A percentile compares a stretch with the other conserved stretches of the same genome.
Evolutionary conservation across 2,329 filamentous ascomycete genomes (phyloP).

Genomic region (Pyricularia grisea): DNA sequence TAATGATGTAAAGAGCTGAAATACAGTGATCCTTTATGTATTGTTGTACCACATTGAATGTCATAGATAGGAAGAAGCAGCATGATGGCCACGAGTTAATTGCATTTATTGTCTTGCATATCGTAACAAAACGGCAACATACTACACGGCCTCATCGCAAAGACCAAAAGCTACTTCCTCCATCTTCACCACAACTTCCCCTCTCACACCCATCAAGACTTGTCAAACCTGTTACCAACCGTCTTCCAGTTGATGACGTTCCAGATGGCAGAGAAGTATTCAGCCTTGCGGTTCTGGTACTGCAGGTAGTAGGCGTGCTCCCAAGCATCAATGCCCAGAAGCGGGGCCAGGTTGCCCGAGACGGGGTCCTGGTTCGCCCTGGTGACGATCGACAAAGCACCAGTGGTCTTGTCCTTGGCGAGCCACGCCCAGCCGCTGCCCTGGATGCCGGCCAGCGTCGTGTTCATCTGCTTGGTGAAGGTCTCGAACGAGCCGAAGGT

Average conservation of each 20-base stretch:
- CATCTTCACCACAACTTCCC: neutral
- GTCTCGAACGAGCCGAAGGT: constrained; percentile 58
- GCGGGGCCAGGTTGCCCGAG: constrained; percentile 68
- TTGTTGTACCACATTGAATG: neutral
- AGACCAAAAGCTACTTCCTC: neutral
- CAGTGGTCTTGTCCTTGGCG: constrained; percentile 58
- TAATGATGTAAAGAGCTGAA: neutral
- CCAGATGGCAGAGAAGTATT: constrained; percentile 92
- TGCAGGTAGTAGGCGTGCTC: constrained; percentile 95
- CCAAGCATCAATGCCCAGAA: constrained; percentile 90
- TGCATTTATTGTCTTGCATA: neutral
- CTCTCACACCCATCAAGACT: neutral
- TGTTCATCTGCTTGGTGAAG: constrained; percentile 58
- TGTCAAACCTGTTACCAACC: constrained; percentile 61
- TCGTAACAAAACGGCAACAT: neutral
- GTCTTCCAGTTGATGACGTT: constrained; percentile 95
- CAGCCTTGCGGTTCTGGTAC: constrained; percentile 94
- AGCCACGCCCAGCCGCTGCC: constrained; percentile 91
- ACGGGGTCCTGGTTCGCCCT: constrained; percentile 86
- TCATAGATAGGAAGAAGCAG: neutral
- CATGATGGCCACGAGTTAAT: neutral
- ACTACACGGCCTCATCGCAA: neutral
- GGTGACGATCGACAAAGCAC: constrained; percentile 55
- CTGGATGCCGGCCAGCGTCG: constrained; percentile 65
- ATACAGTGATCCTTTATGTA: neutral